Evolutionary conservation across 73 alveolate species (phyloP).

Genomic region (Paramecium pentaurelia): DNA sequence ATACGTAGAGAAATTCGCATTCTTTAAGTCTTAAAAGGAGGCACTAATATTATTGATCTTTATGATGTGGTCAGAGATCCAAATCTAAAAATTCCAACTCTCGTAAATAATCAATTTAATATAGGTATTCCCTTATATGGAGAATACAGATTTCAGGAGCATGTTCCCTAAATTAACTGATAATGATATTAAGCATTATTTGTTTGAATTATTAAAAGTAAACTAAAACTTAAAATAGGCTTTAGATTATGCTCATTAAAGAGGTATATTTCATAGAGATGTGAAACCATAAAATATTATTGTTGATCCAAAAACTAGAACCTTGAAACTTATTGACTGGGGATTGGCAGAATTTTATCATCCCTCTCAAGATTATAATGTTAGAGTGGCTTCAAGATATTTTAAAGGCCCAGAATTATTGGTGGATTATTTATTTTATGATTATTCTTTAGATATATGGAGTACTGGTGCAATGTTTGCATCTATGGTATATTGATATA

Average conservation of each 20-base stretch:
- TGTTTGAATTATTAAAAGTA: constrained; percentile 71
- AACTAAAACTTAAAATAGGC: constrained; percentile 66
- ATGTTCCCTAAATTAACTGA: constrained; percentile 77
- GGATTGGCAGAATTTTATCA: constrained; percentile 97
- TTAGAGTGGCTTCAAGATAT: constrained; percentile 95
- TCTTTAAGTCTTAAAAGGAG: constrained; percentile 75
- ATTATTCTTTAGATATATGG: constrained; percentile 91
- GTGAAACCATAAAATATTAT: constrained; percentile 97
- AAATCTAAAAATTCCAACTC: constrained; percentile 78
- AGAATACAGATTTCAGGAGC: constrained; percentile 73
- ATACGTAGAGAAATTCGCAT: constrained; percentile 93
- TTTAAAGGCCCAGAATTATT: constrained; percentile 96
- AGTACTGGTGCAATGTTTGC: constrained; percentile 92
- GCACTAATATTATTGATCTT: constrained; percentile 78
- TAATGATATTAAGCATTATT: constrained; percentile 72
- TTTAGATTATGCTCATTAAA: constrained; percentile 93
- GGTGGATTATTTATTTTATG: constrained; percentile 82
- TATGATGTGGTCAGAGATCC: constrained; percentile 82
- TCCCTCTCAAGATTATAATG: constrained; percentile 94
- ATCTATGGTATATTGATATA: constrained; percentile 72
- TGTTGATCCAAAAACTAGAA: constrained; percentile 88
- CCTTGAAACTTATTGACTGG: constrained; percentile 95
- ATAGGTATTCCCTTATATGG: constrained; percentile 71
- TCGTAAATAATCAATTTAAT: background rate
- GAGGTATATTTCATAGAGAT: constrained; percentile 98